Conservation (phyloP, 495 filamentous ascomycete genomes). For the Neurospora intermedia region DNA sequence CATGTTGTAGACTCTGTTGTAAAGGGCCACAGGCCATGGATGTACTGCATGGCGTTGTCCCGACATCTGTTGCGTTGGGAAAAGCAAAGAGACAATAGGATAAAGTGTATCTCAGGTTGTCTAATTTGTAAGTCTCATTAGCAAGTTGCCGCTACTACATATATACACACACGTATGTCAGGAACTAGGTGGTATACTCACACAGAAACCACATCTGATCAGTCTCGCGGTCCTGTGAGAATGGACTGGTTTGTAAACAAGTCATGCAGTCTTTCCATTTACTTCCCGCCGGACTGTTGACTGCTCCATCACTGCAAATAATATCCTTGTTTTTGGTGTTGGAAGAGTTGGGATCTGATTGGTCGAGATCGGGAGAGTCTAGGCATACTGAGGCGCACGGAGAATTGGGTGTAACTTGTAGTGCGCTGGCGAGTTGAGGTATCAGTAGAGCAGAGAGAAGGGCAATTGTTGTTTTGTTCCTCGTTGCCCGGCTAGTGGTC, state of each 20-base stretch:
- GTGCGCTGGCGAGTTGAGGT: constrained; percentile 14
- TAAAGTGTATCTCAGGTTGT: constrained; percentile 36
- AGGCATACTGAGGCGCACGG: constrained; percentile 38
- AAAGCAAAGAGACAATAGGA: constrained; percentile 36
- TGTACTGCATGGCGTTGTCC: constrained; percentile 32
- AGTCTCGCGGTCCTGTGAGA: constrained; percentile 30
- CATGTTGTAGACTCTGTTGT: constrained; percentile 18
- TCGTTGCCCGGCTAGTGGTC: not conserved
- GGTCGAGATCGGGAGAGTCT: constrained; percentile 26
- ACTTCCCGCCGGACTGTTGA: constrained; percentile 21
- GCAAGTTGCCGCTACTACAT: not conserved
- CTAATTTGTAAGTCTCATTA: constrained; percentile 8
- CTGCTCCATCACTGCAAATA: constrained; percentile 29
- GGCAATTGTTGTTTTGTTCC: not conserved
- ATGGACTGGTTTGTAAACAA: constrained; percentile 40
- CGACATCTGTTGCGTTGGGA: constrained; percentile 30
- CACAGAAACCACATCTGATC: constrained; percentile 44
- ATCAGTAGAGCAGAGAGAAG: constrained; percentile 16
- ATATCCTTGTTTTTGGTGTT: constrained; percentile 35
- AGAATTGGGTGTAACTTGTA: constrained; percentile 42
- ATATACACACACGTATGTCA: not conserved
- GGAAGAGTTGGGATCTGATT: constrained; percentile 35
- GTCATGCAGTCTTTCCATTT: constrained; percentile 40
- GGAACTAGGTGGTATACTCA: constrained; percentile 17
- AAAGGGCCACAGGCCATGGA: constrained; percentile 31